Evolutionary conservation across 176 grass and related monocot genomes (phyloP).

Genomic region (maize (Zea mays)): Zm-B73-REFERENCE-NAM-5.0 NC_050099.1:100097001-100097500

Average conservation of each 20-base stretch:
- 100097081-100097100: slow-evolving; percentile 56
- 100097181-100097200: slow-evolving; percentile 1
- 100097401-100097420: no score
- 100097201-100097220: slow-evolving; percentile 42
- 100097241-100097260: not conserved
- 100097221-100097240: slow-evolving; percentile 21
- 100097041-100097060: slow-evolving; percentile 2
- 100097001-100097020: slow-evolving; percentile 45
- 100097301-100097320: no score
- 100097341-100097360: no score
- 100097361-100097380: no score
- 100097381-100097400: no score
- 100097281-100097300: no score
- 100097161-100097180: not conserved
- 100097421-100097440: no score
- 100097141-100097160: slow-evolving; percentile 17
- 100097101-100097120: slow-evolving; percentile 6
- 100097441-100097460: no score
- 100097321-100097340: no score
- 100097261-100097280: no score
- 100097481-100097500: no score
- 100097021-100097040: slow-evolving; percentile 35
- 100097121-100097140: not conserved
- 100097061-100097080: slow-evolving; percentile 13
- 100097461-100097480: no score